Base-by-base conservation (phyloP, 2,329 filamentous ascomycete genomes). In the Trichophyton benhamiae region DNA sequence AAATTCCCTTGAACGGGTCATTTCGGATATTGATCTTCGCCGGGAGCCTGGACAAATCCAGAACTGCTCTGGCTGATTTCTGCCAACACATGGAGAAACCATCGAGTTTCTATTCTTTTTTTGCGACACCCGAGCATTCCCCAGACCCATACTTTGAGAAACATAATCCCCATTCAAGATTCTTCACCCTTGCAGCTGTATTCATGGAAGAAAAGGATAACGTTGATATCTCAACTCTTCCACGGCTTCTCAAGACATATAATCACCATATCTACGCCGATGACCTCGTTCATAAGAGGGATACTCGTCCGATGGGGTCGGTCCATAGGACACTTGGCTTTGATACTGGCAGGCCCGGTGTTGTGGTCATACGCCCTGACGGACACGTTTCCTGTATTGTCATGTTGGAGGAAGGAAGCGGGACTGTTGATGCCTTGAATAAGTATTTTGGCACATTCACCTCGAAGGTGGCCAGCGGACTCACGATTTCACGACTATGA, bases 321-420 rank as follows among this genome's bases (percentile, higher is more conserved):
- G 89, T 89, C 3, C 91, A 96, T 73, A 85, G 86, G 48, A 96
- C 95, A 80, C 87, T 95, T 80, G 91, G 91, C 0, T 72, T 96
- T 27, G 82, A 87, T 65, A 78, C 87, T 68, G 83, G 88, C 64
- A 81, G 78, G 64, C 90, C 90, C 9, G 90, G 87, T 61, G 82
- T 96, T 1, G 86, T 95, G 1, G 87, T 96, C 8, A 88, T 95
- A 6, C 78, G 91, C 52, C 91, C 91, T 0, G 91, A 96, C 72
- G 90, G 90, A 6, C 94, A 96, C 72, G 87, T 96, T 30, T 89
- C 87, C 22, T 81, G 89, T 64, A 87, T 91, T 3, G 82, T 88
- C 9, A 80, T 80, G 67, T 76, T 96, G 22, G 85, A 83, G 1
- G 87, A 92, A 72, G 91, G 91, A 0, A 83, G 76, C 62, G 89